These are phyloP conservation scores for Blastomyces parvus DNA, from an alignment of 2,329 filamentous ascomycete genomes.

Conservation along the genomic window DNA sequence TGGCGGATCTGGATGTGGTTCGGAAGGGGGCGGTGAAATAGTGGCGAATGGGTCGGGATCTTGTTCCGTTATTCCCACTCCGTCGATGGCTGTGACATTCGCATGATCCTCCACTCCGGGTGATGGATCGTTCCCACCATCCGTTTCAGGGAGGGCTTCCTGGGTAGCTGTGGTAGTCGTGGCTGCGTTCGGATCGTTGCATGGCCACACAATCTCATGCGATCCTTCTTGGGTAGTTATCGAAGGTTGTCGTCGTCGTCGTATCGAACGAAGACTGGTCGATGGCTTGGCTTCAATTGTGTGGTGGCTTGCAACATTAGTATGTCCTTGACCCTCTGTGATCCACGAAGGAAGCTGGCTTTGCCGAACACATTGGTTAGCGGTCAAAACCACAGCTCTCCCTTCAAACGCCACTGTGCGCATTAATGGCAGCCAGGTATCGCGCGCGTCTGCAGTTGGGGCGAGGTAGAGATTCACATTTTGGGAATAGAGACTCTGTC, in stretches of 20 bases:
- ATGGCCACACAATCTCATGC: slow-evolving; percentile 41
- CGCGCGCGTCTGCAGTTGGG: slow-evolving; percentile 75
- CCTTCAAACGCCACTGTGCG: slow-evolving; percentile 72
- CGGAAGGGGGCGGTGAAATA: not conserved
- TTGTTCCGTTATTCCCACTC: not conserved
- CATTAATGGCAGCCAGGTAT: slow-evolving; percentile 76
- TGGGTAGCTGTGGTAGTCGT: not conserved
- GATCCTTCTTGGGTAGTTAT: slow-evolving; percentile 32
- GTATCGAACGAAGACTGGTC: slow-evolving; percentile 4
- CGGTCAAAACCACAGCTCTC: slow-evolving; percentile 72
- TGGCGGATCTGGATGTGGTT: not conserved
- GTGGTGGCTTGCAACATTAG: slow-evolving; percentile 1
- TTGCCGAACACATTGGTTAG: slow-evolving; percentile 67
- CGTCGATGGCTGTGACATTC: not conserved
- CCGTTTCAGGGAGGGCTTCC: not conserved
- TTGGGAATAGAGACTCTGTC: slow-evolving; percentile 75
- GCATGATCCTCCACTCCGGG: not conserved
- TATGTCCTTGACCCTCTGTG: slow-evolving; percentile 20
- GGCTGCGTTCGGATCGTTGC: slow-evolving; percentile 15
- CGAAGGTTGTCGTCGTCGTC: slow-evolving; percentile 18
- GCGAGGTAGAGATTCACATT: slow-evolving; percentile 89
- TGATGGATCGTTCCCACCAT: not conserved
- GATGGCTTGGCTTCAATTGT: not conserved
- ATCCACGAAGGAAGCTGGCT: slow-evolving; percentile 52
- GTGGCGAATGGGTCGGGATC: slow-evolving; percentile 2